A percentile compares a stretch with the other conserved stretches of the same genome.
Conservation (phyloP, 768 basidiomycete species). For the Mycena vulgaris region DNA sequence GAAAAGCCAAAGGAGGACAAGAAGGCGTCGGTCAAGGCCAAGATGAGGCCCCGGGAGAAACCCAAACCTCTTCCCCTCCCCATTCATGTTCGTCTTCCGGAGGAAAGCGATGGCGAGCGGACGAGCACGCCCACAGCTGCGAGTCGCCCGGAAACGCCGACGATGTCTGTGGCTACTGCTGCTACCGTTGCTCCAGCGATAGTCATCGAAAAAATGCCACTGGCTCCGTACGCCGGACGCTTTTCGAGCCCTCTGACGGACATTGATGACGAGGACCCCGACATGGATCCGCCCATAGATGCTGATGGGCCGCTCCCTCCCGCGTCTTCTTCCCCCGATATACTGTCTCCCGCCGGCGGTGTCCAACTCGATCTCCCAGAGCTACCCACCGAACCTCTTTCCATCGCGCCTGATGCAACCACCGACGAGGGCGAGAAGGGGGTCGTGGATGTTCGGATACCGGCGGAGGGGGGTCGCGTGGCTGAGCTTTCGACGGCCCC, state of each 20-base stretch:
- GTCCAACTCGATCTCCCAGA: slow-evolving; percentile 7
- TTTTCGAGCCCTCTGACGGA: slow-evolving; percentile 35
- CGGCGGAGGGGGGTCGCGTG: neutral
- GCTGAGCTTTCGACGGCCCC: neutral
- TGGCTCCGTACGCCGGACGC: neutral
- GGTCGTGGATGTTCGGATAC: slow-evolving; percentile 7
- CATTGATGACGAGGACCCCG: slow-evolving; percentile 4
- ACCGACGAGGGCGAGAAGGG: neutral
- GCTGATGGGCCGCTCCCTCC: slow-evolving; percentile 27
- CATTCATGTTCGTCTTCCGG: slow-evolving; percentile 47
- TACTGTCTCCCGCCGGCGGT: slow-evolving; percentile 28
- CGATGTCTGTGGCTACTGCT: neutral
- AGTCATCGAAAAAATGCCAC: neutral
- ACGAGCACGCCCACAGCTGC: slow-evolving; percentile 18
- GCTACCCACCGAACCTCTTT: neutral
- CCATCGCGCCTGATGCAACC: neutral
- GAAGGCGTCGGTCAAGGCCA: slow-evolving; percentile 53
- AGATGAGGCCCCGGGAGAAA: slow-evolving; percentile 53
- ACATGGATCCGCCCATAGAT: slow-evolving; percentile 10
- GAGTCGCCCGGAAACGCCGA: slow-evolving; percentile 32
- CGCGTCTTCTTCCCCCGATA: slow-evolving; percentile 29
- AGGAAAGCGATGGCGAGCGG: slow-evolving; percentile 43
- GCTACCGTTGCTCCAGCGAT: neutral
- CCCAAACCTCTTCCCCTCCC: slow-evolving; percentile 48
- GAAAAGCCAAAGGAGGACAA: slow-evolving; percentile 31